Evolutionary conservation across 257 asterid species (phyloP).

Genomic region (Petunia secreta): DNA sequence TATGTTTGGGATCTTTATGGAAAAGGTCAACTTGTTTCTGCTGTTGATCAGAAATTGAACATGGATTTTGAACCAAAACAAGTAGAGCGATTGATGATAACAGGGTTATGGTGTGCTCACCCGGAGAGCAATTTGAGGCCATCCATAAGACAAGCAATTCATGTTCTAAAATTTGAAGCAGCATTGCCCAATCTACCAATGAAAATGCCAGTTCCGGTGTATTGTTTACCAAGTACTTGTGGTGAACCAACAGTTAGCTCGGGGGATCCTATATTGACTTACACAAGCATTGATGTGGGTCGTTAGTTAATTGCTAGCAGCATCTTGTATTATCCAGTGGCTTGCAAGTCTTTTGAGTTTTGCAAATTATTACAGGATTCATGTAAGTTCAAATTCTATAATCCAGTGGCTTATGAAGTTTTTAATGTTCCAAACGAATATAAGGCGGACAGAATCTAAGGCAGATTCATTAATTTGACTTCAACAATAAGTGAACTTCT

Average conservation of each 20-base stretch:
- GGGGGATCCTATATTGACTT: slow-evolving; percentile 32
- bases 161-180: slow-evolving; percentile 41
- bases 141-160: slow-evolving; percentile 46
- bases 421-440: background rate
- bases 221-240: slow-evolving; percentile 7
- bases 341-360: background rate
- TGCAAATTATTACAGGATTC: background rate
- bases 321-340: background rate
- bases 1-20: slow-evolving; percentile 45
- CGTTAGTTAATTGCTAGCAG: slow-evolving; percentile 25
- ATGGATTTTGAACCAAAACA: slow-evolving; percentile 36
- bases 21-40: slow-evolving; percentile 30
- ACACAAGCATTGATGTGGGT: slow-evolving; percentile 39
- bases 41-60: slow-evolving; percentile 31
- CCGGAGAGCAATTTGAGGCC: slow-evolving; percentile 41
- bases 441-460: background rate
- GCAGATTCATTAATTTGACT: too few relatives aligned
- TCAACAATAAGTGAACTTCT: too few relatives aligned
- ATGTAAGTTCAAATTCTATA: background rate
- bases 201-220: slow-evolving; percentile 41
- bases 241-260: slow-evolving; percentile 23
- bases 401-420: background rate
- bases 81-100: slow-evolving; percentile 35
- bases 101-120: slow-evolving; percentile 46
- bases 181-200: slow-evolving; percentile 38